phyloP scores from a whole-genome alignment of 163 green algal genomes.

The Trebouxia gelatinosa region DNA sequence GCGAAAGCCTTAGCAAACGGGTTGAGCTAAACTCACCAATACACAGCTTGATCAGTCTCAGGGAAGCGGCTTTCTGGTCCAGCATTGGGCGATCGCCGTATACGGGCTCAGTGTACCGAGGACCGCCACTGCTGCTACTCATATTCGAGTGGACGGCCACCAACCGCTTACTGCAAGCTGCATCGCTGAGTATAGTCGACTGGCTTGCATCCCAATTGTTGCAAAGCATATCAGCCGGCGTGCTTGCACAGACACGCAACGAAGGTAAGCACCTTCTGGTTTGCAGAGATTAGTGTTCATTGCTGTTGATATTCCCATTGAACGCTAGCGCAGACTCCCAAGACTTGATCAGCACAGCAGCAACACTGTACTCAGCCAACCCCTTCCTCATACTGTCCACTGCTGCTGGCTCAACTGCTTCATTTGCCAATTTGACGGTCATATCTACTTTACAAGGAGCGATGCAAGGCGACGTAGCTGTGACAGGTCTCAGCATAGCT shows the following conservation, averaged over 20 bases:
- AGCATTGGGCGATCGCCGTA: not conserved
- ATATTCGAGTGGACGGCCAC: not conserved
- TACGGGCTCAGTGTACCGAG: not conserved
- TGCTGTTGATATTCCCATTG: no score
- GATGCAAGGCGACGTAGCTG: conserved; percentile 15
- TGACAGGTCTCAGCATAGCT: conserved; percentile 44
- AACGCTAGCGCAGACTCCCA: not conserved
- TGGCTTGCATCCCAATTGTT: not conserved
- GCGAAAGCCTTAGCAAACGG: no score
- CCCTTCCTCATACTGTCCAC: conserved; percentile 48
- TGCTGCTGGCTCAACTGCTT: conserved; percentile 46
- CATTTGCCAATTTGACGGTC: conserved; percentile 46
- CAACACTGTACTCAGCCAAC: conserved; percentile 52
- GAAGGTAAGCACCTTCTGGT: not conserved
- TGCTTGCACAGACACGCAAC: no score
- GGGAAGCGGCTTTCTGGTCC: conserved; percentile 3
- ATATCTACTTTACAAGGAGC: conserved; percentile 42
- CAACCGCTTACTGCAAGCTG: not conserved
- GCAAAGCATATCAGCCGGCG: not conserved
- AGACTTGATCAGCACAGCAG: not conserved
- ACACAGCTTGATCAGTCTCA: conserved; percentile 9
- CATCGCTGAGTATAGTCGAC: not conserved
- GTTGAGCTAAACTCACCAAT: conserved; percentile 8
- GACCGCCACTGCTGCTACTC: not conserved
- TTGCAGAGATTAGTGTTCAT: not conserved